Percentiles rank a stretch among this genome's conserved stretches.
Evolutionary conservation across 129 eudicot genomes (phyloP).

Genomic region (Flaveria trinervia): DNA sequence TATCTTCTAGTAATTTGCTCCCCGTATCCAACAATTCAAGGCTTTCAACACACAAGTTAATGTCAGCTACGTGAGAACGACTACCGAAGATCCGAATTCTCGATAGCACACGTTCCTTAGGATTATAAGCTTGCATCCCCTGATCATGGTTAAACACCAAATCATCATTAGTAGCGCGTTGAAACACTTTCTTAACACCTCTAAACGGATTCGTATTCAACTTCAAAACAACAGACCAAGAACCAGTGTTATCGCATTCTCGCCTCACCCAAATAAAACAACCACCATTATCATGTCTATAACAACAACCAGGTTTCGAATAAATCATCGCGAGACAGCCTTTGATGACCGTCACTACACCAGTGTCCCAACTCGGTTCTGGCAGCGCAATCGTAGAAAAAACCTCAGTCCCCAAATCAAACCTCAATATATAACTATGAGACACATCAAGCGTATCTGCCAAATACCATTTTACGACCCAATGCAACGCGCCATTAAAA

Average conservation of each 20-base stretch:
- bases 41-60: neutral
- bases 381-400: slow-evolving; percentile 9
- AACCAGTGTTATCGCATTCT: neutral
- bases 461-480: neutral
- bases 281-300: no score
- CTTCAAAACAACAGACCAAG: slow-evolving; percentile 6
- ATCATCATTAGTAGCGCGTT: neutral
- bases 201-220: neutral
- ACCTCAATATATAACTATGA: neutral
- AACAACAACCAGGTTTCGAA: neutral
- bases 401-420: slow-evolving; percentile 18
- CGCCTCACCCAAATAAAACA: slow-evolving; percentile 11
- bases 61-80: neutral
- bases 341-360: neutral
- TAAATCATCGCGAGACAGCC: slow-evolving; percentile 16
- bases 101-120: neutral
- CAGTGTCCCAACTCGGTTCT: neutral
- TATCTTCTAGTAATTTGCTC: neutral
- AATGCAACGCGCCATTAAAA: slow-evolving; percentile 20
- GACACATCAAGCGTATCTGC: no score
- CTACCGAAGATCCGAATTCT: neutral
- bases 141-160: neutral
- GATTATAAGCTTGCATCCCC: neutral
- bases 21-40: neutral
- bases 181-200: neutral